Conservation (phyloP, 768 basidiomycete species). For the Coprinopsis sp. region DNA sequence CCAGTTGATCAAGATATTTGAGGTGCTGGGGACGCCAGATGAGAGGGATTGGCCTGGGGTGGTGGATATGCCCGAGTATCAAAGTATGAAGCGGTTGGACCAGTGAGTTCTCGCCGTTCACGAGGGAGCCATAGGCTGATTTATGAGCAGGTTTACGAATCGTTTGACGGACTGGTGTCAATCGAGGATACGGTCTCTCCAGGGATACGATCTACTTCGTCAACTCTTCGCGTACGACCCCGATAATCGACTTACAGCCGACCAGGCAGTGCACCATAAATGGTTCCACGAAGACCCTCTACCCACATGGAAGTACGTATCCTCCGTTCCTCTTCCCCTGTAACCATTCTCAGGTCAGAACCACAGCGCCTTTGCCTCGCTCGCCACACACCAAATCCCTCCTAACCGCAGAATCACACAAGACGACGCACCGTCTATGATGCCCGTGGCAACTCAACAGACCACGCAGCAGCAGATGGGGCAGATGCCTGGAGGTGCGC, state of each 20-base stretch:
- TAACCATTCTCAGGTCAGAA: not conserved
- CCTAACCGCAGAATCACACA: conserved; percentile 87
- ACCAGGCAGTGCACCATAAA: conserved; percentile 73
- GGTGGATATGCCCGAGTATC: conserved; percentile 83
- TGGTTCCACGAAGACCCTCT: conserved; percentile 93
- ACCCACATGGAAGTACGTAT: conserved; percentile 80
- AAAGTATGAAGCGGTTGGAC: conserved; percentile 75
- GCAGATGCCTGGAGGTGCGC: conserved; percentile 37
- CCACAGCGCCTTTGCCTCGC: conserved; percentile 72
- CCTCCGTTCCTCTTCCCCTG: conserved; percentile 1
- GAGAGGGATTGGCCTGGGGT: conserved; percentile 86
- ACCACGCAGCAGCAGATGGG: conserved; percentile 37
- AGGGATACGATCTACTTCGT: conserved; percentile 79
- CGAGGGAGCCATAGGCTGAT: not conserved
- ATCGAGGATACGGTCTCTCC: conserved; percentile 50
- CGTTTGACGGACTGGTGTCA: conserved; percentile 75
- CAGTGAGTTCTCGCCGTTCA: conserved; percentile 37
- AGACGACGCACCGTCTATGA: conserved; percentile 88
- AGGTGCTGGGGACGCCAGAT: conserved; percentile 85
- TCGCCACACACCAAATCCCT: conserved; percentile 64
- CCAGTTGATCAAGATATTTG: conserved; percentile 82
- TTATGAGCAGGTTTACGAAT: conserved; percentile 36
- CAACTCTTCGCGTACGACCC: conserved; percentile 90
- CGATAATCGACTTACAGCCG: conserved; percentile 76
- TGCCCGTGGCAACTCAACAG: conserved; percentile 55